phyloP scores from a whole-genome alignment of 2,329 filamentous ascomycete genomes.

The Phoma sp. region DNA sequence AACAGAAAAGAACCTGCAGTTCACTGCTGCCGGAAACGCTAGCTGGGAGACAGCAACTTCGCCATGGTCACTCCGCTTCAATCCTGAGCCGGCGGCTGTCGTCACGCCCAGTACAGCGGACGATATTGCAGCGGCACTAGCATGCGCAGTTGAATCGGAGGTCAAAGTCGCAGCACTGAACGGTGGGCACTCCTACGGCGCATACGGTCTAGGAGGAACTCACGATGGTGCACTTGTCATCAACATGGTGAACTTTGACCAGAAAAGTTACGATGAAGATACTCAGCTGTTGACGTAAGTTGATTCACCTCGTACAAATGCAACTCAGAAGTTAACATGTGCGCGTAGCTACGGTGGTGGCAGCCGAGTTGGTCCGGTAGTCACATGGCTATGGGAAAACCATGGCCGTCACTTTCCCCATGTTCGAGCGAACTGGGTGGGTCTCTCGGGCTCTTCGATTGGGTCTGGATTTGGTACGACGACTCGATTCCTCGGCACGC shows the following conservation, averaged over 20 bases:
- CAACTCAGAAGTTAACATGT: background rate
- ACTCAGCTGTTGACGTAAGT: constrained; percentile 15
- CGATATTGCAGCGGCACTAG: constrained; percentile 19
- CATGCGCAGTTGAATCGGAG: constrained; percentile 19
- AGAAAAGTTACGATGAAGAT: constrained; percentile 15
- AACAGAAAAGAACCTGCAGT: background rate
- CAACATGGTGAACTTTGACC: constrained; percentile 21
- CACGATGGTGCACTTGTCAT: constrained; percentile 20
- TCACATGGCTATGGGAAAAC: constrained; percentile 26
- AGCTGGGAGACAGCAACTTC: constrained; percentile 19
- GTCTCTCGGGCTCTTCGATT: constrained; percentile 22
- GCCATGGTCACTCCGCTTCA: constrained; percentile 21
- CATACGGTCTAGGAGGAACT: constrained; percentile 22
- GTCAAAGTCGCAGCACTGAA: constrained; percentile 21
- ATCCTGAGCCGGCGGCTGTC: constrained; percentile 22
- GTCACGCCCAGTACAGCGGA: constrained; percentile 12
- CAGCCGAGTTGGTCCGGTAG: constrained; percentile 22
- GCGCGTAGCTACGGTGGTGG: constrained; percentile 21
- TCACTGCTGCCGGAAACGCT: background rate
- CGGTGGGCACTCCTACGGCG: constrained; percentile 24
- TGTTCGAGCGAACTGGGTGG: constrained; percentile 22
- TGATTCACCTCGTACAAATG: too few species aligned
- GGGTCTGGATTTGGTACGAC: constrained; percentile 26
- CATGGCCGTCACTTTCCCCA: constrained; percentile 27
- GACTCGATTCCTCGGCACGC: constrained; percentile 22